phyloP scores from a whole-genome alignment of 768 basidiomycete species.

The Amanita rubescens region DNA sequence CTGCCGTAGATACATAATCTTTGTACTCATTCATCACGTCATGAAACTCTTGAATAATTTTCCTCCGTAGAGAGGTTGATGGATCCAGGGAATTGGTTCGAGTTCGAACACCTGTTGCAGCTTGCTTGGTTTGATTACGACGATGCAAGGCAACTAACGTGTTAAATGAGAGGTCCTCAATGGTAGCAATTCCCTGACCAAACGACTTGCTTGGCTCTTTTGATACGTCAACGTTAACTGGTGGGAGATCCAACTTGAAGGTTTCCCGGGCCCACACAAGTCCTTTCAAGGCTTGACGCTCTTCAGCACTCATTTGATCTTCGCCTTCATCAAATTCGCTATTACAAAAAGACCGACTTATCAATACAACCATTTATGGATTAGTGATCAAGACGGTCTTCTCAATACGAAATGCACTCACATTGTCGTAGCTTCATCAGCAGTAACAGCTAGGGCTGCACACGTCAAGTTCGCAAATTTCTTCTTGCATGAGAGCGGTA shows the following conservation, averaged over 20 bases:
- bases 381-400: too few relatives aligned
- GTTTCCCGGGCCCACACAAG: too few relatives aligned
- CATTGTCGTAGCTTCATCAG: too few relatives aligned
- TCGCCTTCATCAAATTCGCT: too few relatives aligned
- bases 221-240: conserved; percentile 2
- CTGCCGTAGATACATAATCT: neutral
- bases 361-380: too few relatives aligned
- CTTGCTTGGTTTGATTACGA: conserved; percentile 11
- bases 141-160: conserved; percentile 9
- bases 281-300: too few relatives aligned
- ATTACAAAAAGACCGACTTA: too few relatives aligned
- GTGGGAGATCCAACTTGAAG: neutral
- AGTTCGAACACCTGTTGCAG: conserved; percentile 9
- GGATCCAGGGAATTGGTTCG: neutral
- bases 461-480: neutral
- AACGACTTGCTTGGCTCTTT: too few relatives aligned
- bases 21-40: conserved; percentile 9
- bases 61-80: neutral
- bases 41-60: conserved; percentile 11
- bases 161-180: conserved; percentile 11
- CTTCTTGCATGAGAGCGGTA: neutral
- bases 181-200: neutral
- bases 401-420: too few relatives aligned
- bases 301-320: too few relatives aligned
- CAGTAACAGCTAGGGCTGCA: neutral